Evolutionary conservation across 2,329 filamentous ascomycete genomes (phyloP), one percentile per base, ranked within the genome.

Genomic region (Arthrobotrys conoides): DNA sequence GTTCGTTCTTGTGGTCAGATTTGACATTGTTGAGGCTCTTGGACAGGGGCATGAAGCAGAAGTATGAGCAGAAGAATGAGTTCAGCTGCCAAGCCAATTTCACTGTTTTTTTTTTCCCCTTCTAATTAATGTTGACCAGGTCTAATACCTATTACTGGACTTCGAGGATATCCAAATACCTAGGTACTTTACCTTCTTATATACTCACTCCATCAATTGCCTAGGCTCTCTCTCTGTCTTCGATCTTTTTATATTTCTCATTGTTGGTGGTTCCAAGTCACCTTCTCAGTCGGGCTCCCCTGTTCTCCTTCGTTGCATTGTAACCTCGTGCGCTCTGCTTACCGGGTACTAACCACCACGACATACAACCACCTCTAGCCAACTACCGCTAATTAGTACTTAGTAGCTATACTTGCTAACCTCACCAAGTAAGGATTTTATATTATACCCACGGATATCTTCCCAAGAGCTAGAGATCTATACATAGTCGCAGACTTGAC

Each of bases 41-140:
- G 5, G 24, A 55, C 48, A 51, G 22, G 48, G 48, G 48, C 48
- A 18, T 5, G 44, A 48, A 22, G 20, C 18, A 51, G 48, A 18
- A 18, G 46, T 12, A 46, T 2, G n/a, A 5, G 48, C 38, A 41
- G 2, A 27, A 53, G 48, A 53, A 53, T 53, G 48, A 6, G 51
- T 41, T 59, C 18, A 59, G 53, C 53, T 59, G 53, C 53, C 53
- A 59, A 59, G 53, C 53, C 53, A 59, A 59, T 59, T 59, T 36
- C 9, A 6, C 5, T 5, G 18, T 46, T 46, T 18, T 18, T 46
- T 20, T 46, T 46, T 46, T 46, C 5, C 20, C 20, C 9, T 20
- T 46, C 9, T 30, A 30, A 30, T 30, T 30, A n/a, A 30, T 30
- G 27, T 30, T 30, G 27, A 30, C 27, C 3, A 30, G 27, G 3